Percentiles rank a stretch among this genome's conserved stretches.
Conservation (phyloP, 495 filamentous ascomycete genomes). For the Neurospora sp. region DNA sequence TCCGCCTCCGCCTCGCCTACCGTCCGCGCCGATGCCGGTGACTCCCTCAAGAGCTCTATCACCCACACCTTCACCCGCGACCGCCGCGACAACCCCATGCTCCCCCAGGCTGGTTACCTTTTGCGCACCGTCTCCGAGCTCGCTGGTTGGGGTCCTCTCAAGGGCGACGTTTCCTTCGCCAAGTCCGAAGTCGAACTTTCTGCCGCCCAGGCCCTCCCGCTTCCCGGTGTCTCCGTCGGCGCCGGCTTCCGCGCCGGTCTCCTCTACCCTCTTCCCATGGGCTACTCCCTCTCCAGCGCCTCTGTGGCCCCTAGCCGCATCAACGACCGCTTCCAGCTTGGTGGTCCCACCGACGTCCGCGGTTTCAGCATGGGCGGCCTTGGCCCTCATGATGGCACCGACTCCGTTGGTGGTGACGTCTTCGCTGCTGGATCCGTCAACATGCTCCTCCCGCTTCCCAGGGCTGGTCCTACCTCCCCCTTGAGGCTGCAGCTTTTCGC, state of each 20-base stretch:
- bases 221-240: conserved; percentile 58
- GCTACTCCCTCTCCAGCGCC: conserved; percentile 45
- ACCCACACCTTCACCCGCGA: conserved; percentile 74
- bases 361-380: conserved; percentile 85
- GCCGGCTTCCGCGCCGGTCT: conserved; percentile 44
- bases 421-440: conserved; percentile 82
- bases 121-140: conserved; percentile 67
- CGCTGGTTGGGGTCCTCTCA: conserved; percentile 73
- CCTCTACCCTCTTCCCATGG: conserved; percentile 43
- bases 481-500: conserved; percentile 80
- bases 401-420: conserved; percentile 83
- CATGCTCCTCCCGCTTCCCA: conserved; percentile 72
- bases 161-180: conserved; percentile 82
- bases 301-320: conserved; percentile 55
- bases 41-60: conserved; percentile 79
- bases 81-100: conserved; percentile 63
- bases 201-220: conserved; percentile 56
- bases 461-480: conserved; percentile 67
- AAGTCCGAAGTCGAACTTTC: conserved; percentile 80
- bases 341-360: conserved; percentile 87
- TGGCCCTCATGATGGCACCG: conserved; percentile 72
- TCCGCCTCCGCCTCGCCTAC: conserved; percentile 63
- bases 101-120: conserved; percentile 74
- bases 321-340: conserved; percentile 91
- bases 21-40: conserved; percentile 75